Evolutionary conservation across 202 grass and related monocot species (phyloP).

Genomic region (Hordeum pubiflorum): DNA sequence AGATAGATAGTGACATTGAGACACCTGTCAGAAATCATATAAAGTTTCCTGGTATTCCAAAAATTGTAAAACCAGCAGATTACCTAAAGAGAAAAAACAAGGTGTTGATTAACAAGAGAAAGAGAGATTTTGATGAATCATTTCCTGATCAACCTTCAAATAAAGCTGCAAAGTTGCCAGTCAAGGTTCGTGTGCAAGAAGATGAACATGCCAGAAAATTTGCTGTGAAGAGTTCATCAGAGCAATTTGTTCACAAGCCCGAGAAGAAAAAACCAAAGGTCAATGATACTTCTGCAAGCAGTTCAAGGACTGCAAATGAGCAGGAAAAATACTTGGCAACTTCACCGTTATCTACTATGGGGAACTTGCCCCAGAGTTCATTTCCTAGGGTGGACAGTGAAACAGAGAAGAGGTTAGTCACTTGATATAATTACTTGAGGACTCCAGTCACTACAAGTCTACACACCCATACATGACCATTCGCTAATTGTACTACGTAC

Average conservation of each 20-base stretch:
- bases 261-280: slow-evolving; percentile 31
- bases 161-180: slow-evolving; percentile 2
- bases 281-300: slow-evolving; percentile 5
- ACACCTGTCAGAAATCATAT: slow-evolving; percentile 85
- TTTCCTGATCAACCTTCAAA: slow-evolving; percentile 14
- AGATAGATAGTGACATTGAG: slow-evolving; percentile 50
- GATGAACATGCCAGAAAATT: background rate
- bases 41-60: slow-evolving; percentile 47
- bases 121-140: slow-evolving; percentile 18
- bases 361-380: slow-evolving; percentile 32
- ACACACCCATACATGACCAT: background rate
- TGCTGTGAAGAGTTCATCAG: slow-evolving; percentile 11
- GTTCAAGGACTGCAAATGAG: slow-evolving; percentile 17
- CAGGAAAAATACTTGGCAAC: slow-evolving; percentile 3
- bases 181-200: slow-evolving; percentile 10
- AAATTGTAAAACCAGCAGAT: slow-evolving; percentile 5
- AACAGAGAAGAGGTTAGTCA: slow-evolving; percentile 55
- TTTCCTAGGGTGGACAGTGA: slow-evolving; percentile 55
- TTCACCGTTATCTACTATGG: slow-evolving; percentile 5
- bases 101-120: slow-evolving; percentile 35
- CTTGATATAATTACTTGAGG: slow-evolving; percentile 16
- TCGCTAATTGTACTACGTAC: background rate
- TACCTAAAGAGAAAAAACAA: slow-evolving; percentile 23
- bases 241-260: background rate
- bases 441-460: background rate